phyloP scores from a whole-genome alignment of 306 rosid species.

The Rosa multiflora region DNA sequence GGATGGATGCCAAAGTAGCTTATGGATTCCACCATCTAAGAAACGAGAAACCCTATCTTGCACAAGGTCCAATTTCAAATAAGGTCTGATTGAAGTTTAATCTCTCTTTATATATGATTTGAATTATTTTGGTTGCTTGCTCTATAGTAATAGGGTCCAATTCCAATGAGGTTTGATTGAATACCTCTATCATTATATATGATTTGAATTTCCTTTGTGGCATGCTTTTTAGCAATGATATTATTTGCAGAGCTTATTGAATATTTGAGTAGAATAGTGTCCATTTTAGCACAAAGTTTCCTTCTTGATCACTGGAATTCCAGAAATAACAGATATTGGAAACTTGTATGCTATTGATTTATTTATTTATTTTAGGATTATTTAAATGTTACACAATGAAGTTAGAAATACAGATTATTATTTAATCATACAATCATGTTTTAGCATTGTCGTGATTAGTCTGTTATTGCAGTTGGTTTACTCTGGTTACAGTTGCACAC shows the following conservation, averaged over 20 bases:
- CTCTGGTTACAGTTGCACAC: slow-evolving; percentile 54
- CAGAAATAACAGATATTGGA: slow-evolving; percentile 11
- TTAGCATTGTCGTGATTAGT: background rate
- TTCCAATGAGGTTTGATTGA: background rate
- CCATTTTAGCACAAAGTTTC: background rate
- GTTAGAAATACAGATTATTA: background rate
- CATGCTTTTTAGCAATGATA: background rate
- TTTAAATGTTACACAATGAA: background rate
- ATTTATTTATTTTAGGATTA: background rate
- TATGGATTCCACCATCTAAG: slow-evolving; percentile 96
- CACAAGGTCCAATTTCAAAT: slow-evolving; percentile 88
- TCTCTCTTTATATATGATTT: slow-evolving; percentile 9
- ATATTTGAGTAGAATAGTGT: background rate
- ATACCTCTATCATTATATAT: background rate
- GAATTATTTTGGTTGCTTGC: background rate
- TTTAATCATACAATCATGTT: background rate
- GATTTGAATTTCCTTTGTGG: background rate
- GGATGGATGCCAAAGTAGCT: slow-evolving; percentile 99
- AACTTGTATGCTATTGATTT: background rate
- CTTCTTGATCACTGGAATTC: background rate
- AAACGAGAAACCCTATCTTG: slow-evolving; percentile 86
- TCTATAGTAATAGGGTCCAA: background rate
- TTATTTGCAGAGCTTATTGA: background rate
- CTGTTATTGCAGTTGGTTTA: slow-evolving; percentile 7
- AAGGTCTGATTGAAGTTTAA: slow-evolving; percentile 50